A percentile compares a stretch with the other conserved stretches of the same genome.
Conservation (phyloP, 2,329 filamentous ascomycete genomes). For the Aspergillus japonicus region DNA sequence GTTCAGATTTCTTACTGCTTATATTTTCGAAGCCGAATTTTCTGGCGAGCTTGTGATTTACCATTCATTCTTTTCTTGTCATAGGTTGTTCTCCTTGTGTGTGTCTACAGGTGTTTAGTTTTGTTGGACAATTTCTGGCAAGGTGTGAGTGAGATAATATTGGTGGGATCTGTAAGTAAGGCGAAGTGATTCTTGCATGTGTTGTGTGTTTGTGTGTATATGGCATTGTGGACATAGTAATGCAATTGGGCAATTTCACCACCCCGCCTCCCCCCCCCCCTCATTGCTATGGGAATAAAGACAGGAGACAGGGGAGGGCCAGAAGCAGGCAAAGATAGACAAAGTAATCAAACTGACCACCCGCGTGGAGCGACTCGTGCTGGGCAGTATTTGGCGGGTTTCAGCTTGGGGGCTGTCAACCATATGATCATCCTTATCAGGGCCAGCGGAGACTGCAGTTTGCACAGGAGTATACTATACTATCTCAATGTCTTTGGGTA, state of each 20-base stretch:
- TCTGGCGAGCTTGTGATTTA: conserved; percentile 14
- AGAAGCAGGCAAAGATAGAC: background rate
- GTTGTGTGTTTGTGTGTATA: conserved; percentile 5
- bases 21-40: conserved; percentile 8
- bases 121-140: conserved; percentile 3
- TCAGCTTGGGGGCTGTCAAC: background rate
- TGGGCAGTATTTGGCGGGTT: background rate
- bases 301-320: background rate
- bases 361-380: background rate
- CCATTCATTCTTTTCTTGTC: conserved; percentile 6
- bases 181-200: conserved; percentile 15
- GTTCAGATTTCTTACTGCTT: conserved; percentile 9
- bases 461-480: too few species aligned
- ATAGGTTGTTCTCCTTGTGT: conserved; percentile 20
- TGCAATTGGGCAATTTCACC: background rate
- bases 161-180: conserved; percentile 13
- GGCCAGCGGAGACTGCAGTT: background rate
- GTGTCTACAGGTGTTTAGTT: conserved; percentile 10
- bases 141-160: conserved; percentile 14
- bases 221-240: background rate
- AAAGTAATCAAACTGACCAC: background rate
- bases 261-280: too few species aligned
- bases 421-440: background rate
- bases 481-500: too few species aligned
- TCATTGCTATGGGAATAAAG: background rate